Evolutionary conservation across 2,329 filamentous ascomycete species (phyloP).

Genomic region (Penicillium sp.): DNA sequence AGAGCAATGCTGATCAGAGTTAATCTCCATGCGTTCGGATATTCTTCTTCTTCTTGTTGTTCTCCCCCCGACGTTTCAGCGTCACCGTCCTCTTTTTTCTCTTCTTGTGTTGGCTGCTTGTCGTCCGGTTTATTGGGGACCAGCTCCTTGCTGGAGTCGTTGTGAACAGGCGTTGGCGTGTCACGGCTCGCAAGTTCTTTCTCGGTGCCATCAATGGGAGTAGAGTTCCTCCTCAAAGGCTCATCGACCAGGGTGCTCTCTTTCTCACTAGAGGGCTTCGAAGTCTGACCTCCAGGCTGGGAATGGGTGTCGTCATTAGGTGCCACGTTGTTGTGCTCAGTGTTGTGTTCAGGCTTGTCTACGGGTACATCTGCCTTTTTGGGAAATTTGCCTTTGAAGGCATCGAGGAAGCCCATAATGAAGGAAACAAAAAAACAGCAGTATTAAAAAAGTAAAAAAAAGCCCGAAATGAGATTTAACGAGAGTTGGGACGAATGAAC

Average conservation of each 20-base stretch:
- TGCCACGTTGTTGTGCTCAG: background rate
- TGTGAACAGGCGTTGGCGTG: background rate
- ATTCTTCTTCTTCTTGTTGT: conserved; percentile 27
- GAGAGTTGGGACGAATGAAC: background rate
- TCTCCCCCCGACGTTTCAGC: conserved; percentile 19
- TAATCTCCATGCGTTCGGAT: conserved; percentile 34
- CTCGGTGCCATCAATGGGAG: background rate
- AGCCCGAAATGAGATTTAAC: background rate
- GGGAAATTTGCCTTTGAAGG: conserved; percentile 7
- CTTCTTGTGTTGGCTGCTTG: conserved; percentile 10
- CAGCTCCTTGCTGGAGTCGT: conserved; percentile 18
- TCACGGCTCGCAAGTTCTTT: conserved; percentile 8
- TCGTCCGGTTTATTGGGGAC: conserved; percentile 7
- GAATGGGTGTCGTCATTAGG: conserved; percentile 7
- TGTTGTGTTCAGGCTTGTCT: background rate
- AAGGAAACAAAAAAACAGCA: background rate
- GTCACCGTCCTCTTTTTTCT: conserved; percentile 6
- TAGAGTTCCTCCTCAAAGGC: background rate
- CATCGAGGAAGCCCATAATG: conserved; percentile 7
- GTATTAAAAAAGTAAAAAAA: background rate
- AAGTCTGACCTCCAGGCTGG: background rate
- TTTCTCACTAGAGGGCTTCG: conserved; percentile 23
- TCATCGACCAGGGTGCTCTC: conserved; percentile 23
- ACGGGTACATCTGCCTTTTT: conserved; percentile 7
- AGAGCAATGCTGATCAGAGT: conserved; percentile 37